Conservation (phyloP, 2,329 filamentous ascomycete genomes). For the Ascochyta clinopodiicola region DNA sequence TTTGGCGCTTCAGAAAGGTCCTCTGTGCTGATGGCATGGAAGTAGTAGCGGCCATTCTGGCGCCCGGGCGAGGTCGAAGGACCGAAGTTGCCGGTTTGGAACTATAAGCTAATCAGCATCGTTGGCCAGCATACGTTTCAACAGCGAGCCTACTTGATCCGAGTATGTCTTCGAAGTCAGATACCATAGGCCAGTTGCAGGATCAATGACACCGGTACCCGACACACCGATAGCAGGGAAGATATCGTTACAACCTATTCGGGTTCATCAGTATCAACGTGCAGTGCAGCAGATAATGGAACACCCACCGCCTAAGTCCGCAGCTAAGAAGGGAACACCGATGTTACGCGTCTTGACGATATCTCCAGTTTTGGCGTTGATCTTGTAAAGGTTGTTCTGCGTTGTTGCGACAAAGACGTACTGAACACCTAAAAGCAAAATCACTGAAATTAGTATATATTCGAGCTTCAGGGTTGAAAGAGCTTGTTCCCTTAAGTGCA, state of each 20-base stretch:
- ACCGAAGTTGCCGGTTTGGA: conserved; percentile 32
- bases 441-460: not conserved
- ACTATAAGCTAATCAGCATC: conserved; percentile 1
- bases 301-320: conserved; percentile 50
- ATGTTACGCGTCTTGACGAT: conserved; percentile 59
- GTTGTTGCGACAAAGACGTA: conserved; percentile 64
- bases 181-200: conserved; percentile 58
- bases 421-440: conserved; percentile 43
- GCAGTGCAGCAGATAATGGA: too few relatives aligned
- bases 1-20: conserved; percentile 51
- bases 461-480: not conserved
- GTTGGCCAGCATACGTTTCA: not conserved
- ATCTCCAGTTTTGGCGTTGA: conserved; percentile 61
- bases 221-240: conserved; percentile 57
- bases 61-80: conserved; percentile 45
- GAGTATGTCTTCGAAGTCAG: conserved; percentile 59
- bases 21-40: conserved; percentile 56
- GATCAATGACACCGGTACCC: conserved; percentile 60
- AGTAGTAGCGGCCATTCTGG: conserved; percentile 53
- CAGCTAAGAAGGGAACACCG: conserved; percentile 56
- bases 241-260: conserved; percentile 53
- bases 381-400: conserved; percentile 65
- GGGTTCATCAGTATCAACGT: not conserved
- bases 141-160: conserved; percentile 33
- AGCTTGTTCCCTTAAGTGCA: not conserved